Percentiles rank a stretch among this genome's conserved stretches.
Conservation (phyloP, 306 rosid species). For the Rosa rugosa region DNA sequence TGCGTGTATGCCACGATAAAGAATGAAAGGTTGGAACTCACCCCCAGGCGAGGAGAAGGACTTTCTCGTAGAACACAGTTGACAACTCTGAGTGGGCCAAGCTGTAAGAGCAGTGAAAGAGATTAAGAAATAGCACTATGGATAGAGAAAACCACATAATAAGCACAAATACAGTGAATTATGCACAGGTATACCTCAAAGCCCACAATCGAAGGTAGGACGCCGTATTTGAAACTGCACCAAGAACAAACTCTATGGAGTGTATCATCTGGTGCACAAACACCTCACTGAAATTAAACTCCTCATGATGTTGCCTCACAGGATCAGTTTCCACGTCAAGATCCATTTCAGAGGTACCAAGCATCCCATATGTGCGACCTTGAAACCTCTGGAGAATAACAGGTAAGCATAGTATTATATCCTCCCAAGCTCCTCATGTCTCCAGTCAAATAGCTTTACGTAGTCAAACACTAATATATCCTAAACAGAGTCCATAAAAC, state of each 20-base stretch:
- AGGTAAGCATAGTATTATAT: slow-evolving; percentile 29
- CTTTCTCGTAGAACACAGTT: slow-evolving; percentile 98
- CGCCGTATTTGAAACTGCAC: slow-evolving; percentile 98
- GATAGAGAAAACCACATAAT: slow-evolving; percentile 21
- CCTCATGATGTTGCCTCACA: slow-evolving; percentile 83
- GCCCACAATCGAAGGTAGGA: slow-evolving; percentile 99
- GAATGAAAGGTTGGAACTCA: slow-evolving; percentile 41
- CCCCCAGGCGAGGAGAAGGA: slow-evolving; percentile 98
- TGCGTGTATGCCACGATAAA: neutral
- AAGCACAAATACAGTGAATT: slow-evolving; percentile 14
- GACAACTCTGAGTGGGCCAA: slow-evolving; percentile 99
- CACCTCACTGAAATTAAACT: slow-evolving; percentile 90
- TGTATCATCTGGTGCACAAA: slow-evolving; percentile 99
- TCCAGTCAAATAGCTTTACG: slow-evolving; percentile 18
- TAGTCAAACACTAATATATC: slow-evolving; percentile 19
- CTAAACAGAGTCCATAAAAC: slow-evolving; percentile 16
- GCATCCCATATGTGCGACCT: slow-evolving; percentile 87
- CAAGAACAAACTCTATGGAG: slow-evolving; percentile 92
- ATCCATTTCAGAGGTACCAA: slow-evolving; percentile 82
- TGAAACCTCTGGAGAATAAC: slow-evolving; percentile 78
- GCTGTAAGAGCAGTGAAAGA: slow-evolving; percentile 51
- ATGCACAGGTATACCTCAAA: slow-evolving; percentile 60
- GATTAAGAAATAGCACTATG: slow-evolving; percentile 18
- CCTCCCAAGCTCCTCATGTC: slow-evolving; percentile 22
- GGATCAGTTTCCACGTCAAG: slow-evolving; percentile 85